Base-by-base conservation (phyloP, 1,284 basidiomycete species). In the Cystobasidiaceae sp. region DNA sequence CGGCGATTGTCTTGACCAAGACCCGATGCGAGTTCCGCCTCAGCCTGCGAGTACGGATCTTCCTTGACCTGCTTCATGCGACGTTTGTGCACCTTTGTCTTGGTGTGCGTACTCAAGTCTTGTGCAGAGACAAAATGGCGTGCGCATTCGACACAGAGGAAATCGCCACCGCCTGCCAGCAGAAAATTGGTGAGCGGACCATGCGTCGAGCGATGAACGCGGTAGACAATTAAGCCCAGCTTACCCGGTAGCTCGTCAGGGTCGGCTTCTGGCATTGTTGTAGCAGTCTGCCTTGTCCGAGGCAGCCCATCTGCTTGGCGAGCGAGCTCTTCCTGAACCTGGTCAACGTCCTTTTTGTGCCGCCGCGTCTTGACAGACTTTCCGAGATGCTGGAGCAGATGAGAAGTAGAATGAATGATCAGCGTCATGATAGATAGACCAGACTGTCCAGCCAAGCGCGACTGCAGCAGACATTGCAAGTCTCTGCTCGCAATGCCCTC, bases 21-120 rank as follows among this genome's bases (percentile, higher is more conserved):
- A 32, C 63, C 63, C 5, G 63, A 55, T 33, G 63, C 63, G 5
- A 32, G 13, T 27, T 66, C 63, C 17, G 63, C 63, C 45, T 66
- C 63, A 9, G 41, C 48, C 48, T 58, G 63, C 13, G 46, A 51
- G 28, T 59, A 66, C 19, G 63, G 63, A 19, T 66, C 66, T 9
- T 67, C 66, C 30, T 57, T 67, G 34, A 67, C 45, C 52, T 67
- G 51, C 62, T 67, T 67, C 61, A 67, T 13, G 9, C 66, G 23
- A 15, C 66, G 27, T 17, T 54, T 45, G 32, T 65, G 67, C 3
- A 68, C 19, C 39, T 68, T 68, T 23, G 62, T 55, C 49, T 66
- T 65, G 19, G 19, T 15, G 41, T 68, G 67, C 56, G 52, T 52
- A 39, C 43, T 33, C 1, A 65, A 56, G 19, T 54, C 50, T 48